Base-by-base conservation (phyloP, 106 monocot genomes). In the Gastrodia elata region DNA sequence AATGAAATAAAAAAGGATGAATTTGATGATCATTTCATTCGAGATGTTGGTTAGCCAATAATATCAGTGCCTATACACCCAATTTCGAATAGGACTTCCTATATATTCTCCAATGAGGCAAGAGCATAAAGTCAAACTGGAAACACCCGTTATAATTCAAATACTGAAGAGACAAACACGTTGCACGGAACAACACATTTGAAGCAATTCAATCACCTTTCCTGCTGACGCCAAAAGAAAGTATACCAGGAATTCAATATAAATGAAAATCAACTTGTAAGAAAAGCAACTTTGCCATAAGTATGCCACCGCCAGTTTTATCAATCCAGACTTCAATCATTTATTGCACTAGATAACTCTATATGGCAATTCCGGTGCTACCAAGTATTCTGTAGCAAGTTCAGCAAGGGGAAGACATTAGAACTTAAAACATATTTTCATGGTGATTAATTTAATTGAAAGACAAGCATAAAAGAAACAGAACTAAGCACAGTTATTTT, bases 281-380 rank as follows among this genome's bases (percentile, higher is more conserved):
- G 22, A 68, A 68, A 68, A 68, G 22, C 6, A 68, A 68, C 68
- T 38, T 68, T 68, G 38, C 22, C 68, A 38, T 38, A 11, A 58
- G 38, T 37, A 39, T 68, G 36, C 38, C 8, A 22, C 6, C 14
- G 9, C 20, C 14, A 32, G 36, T 22, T 38, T 65, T 65, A 8
- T 58, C 55, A 55, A 64, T 33, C 27, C 11, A 64, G 30, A 27
- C 32, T 64, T 32, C 64, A 27, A 64, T 30, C 32, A 33, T 64
- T 30, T 28, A 27, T 30, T 27, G 64, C 32, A 30, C 3, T 32
- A 14, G 65, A 65, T 34, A 16, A 32, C 10, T 15, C 65, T 35
- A 65, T 13, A 68, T 7, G 32, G n/a, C 36, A 6, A 68, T 22
- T 38, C 68, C 20, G n/a, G 38, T 38, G 32, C 1, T 64, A 14